phyloP scores from a whole-genome alignment of 805 yeast species.

The Candida silvatica region DNA sequence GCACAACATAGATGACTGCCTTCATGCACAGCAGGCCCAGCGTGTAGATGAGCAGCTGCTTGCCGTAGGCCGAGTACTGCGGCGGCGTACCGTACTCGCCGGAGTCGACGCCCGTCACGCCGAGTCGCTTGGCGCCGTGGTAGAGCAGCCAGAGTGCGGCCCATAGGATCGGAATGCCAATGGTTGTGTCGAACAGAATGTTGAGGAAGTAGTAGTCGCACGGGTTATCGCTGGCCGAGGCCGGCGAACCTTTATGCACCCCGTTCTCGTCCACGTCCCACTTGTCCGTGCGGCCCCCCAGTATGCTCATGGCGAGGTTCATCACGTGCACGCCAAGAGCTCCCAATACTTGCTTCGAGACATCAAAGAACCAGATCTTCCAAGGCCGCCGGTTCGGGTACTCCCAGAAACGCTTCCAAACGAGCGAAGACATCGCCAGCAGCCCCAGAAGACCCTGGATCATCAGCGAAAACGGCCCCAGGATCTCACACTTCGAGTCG shows the following conservation, averaged over 20 bases:
- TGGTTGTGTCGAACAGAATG: slow-evolving; percentile 82
- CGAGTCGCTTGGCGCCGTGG: slow-evolving; percentile 31
- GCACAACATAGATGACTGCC: slow-evolving; percentile 43
- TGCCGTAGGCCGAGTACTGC: slow-evolving; percentile 50
- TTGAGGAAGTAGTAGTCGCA: slow-evolving; percentile 95
- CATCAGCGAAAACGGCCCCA: slow-evolving; percentile 81
- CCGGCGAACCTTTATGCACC: slow-evolving; percentile 5
- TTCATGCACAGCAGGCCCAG: slow-evolving; percentile 54
- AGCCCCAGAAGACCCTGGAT: slow-evolving; percentile 74
- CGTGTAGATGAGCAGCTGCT: slow-evolving; percentile 66
- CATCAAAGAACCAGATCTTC: slow-evolving; percentile 85
- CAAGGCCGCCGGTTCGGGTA: slow-evolving; percentile 76
- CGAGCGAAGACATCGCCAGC: slow-evolving; percentile 63
- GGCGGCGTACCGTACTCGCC: slow-evolving; percentile 67
- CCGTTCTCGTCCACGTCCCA: slow-evolving; percentile 5
- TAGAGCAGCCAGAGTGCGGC: slow-evolving; percentile 43
- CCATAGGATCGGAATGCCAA: slow-evolving; percentile 84
- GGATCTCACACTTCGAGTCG: slow-evolving; percentile 42
- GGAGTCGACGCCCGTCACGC: slow-evolving; percentile 38
- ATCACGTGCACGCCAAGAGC: slow-evolving; percentile 77
- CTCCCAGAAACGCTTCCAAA: slow-evolving; percentile 71
- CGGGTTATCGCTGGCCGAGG: slow-evolving; percentile 43
- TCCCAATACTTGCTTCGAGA: slow-evolving; percentile 82
- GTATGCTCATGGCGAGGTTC: slow-evolving; percentile 62
- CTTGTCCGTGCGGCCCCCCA: slow-evolving; percentile 30